Evolutionary conservation across 2,329 filamentous ascomycete species (phyloP), one percentile per base, ranked within the genome.

Genomic region (Fusarium sp.): DNA sequence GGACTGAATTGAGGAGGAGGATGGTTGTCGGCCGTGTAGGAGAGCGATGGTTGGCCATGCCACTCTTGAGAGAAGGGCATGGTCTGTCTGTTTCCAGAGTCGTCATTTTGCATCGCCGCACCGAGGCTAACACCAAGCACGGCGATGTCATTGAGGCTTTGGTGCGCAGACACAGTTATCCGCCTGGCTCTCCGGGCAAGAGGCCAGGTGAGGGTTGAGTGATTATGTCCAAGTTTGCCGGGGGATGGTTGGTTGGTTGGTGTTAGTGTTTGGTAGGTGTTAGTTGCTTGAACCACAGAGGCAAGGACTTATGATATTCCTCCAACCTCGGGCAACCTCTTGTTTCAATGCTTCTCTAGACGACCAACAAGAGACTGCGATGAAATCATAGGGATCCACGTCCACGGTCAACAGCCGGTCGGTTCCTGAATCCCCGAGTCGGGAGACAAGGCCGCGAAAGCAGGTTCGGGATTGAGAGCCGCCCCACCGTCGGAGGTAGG

Each of bases 71-170:
- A 40, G 55, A 63, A 65, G 23, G 62, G 51, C 63, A 67, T 67
- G 46, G 67, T 59, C 46, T 70, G 67, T 58, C 58, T 68, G 50
- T 51, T 59, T 61, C 58, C 57, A 53, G 62, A 50, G 38, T 68
- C 69, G 50, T 74, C 71, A 67, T 74, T 64, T 67, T 73, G 68
- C 71, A 75, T 73, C 68, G 69, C 73, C 62, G 61, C 71, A 68
- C 68, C 70, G 60, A 66, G 61, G 58, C 64, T 64, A 54, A 66
- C 57, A 62, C 51, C 68, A 65, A 70, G 62, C 50, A 64, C 68
- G 64, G 65, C 63, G 69, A 73, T 67, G 62, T 69, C 64, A 67
- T 63, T 58, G 57, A 56, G 51, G 25, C 55, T 46, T 58, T 61
- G 58, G 53, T 56, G 61, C 57, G 58, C 68, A 60, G 61, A 62